phyloP scores from a whole-genome alignment of 805 yeast genomes.

The Kodamaea hsintzibuensis region DNA sequence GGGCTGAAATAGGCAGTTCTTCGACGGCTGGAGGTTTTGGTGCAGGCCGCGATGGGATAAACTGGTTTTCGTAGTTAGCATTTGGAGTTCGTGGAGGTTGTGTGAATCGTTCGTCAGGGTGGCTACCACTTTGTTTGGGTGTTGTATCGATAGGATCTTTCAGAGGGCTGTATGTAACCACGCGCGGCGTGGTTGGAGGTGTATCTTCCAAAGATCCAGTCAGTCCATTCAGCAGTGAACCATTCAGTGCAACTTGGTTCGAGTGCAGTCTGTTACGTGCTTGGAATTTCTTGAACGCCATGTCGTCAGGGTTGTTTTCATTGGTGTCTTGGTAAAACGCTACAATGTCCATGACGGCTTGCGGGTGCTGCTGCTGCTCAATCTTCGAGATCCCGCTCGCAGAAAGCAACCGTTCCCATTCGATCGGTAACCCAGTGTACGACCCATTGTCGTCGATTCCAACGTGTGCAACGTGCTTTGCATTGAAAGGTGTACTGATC shows the following conservation, averaged over 20 bases:
- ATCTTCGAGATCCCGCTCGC: constrained; percentile 85
- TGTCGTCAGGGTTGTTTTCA: constrained; percentile 41
- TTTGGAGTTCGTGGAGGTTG: constrained; percentile 27
- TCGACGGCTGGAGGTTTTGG: constrained; percentile 52
- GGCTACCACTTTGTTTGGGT: constrained; percentile 28
- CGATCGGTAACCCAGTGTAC: constrained; percentile 88
- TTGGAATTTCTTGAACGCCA: constrained; percentile 45
- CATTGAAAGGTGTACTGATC: constrained; percentile 90
- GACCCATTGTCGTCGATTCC: constrained; percentile 87
- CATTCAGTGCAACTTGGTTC: constrained; percentile 1
- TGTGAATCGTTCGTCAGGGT: constrained; percentile 8
- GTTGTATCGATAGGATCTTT: constrained; percentile 19
- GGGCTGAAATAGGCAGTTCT: not conserved
- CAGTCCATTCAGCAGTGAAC: constrained; percentile 16
- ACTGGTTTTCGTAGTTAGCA: constrained; percentile 42
- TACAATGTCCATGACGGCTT: constrained; percentile 89
- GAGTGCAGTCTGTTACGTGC: constrained; percentile 18
- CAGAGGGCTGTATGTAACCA: constrained; percentile 10
- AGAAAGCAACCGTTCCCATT: constrained; percentile 82
- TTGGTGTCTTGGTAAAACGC: constrained; percentile 72
- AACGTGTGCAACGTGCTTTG: constrained; percentile 90
- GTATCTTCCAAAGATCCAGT: constrained; percentile 24
- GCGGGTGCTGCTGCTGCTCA: constrained; percentile 90
- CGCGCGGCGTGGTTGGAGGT: constrained; percentile 32
- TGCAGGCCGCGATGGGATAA: constrained; percentile 67